These are phyloP conservation scores for Veloboletus limbatus DNA, from an alignment of 1,284 basidiomycete species.

Conservation along the genomic window DNA sequence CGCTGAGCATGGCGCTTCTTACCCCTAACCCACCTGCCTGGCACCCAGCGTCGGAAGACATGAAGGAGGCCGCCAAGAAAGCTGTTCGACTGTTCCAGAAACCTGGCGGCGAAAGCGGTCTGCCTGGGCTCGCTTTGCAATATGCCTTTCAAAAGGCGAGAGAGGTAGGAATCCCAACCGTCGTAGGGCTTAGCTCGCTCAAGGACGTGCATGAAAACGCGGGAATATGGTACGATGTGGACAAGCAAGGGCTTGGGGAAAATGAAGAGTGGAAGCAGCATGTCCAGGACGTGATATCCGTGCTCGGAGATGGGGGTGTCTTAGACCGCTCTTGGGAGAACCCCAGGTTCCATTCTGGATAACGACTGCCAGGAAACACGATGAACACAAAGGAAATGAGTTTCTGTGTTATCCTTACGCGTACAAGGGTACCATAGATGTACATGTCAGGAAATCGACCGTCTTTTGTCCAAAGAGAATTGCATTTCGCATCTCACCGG, in stretches of 20 bases:
- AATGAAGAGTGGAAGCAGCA: constrained; percentile 43
- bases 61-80: constrained; percentile 43
- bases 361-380: too few species aligned
- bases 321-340: constrained; percentile 67
- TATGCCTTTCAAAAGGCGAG: constrained; percentile 60
- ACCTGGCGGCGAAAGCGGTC: constrained; percentile 27
- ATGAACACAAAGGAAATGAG: background rate
- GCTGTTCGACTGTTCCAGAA: constrained; percentile 16
- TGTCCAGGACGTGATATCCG: constrained; percentile 46
- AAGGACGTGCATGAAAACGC: constrained; percentile 75
- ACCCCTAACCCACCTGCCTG: constrained; percentile 69
- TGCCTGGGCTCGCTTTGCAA: constrained; percentile 72
- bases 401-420: constrained; percentile 28
- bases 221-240: constrained; percentile 61
- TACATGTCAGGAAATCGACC: constrained; percentile 18
- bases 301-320: constrained; percentile 49
- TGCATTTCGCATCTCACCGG: constrained; percentile 40
- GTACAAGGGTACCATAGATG: constrained; percentile 21
- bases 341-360: constrained; percentile 31
- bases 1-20: constrained; percentile 90
- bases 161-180: constrained; percentile 59
- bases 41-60: constrained; percentile 76
- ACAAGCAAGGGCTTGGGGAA: constrained; percentile 35
- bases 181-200: constrained; percentile 71
- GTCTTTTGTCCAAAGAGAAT: constrained; percentile 7